These are phyloP conservation scores for Penicillium salamii DNA, from an alignment of 495 filamentous ascomycete genomes.

Conservation along the genomic window DNA sequence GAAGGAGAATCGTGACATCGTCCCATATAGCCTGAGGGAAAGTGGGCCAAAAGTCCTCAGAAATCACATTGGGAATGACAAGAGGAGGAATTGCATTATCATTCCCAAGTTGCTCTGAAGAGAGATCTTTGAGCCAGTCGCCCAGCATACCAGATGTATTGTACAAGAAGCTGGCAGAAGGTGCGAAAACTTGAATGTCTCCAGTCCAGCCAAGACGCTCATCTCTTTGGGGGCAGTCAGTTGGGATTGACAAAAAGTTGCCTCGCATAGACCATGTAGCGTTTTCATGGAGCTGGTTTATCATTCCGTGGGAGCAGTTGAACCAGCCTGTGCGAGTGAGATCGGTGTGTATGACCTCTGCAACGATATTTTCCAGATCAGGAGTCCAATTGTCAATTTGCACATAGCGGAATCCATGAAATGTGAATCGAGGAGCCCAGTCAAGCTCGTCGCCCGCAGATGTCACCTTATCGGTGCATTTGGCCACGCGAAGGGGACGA, in stretches of 20 bases:
- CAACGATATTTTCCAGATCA: slow-evolving; percentile 31
- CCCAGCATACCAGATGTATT: slow-evolving; percentile 47
- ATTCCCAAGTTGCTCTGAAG: slow-evolving; percentile 34
- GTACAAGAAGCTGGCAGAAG: slow-evolving; percentile 51
- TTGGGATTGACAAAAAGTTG: slow-evolving; percentile 54
- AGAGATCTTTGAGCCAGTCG: slow-evolving; percentile 47
- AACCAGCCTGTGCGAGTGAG: slow-evolving; percentile 48
- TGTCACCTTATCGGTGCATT: slow-evolving; percentile 41
- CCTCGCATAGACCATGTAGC: slow-evolving; percentile 53
- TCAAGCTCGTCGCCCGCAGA: slow-evolving; percentile 18
- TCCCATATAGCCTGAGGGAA: slow-evolving; percentile 47
- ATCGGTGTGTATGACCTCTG: slow-evolving; percentile 50
- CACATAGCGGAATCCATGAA: slow-evolving; percentile 56
- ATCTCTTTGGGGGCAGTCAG: slow-evolving; percentile 56
- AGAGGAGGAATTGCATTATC: slow-evolving; percentile 29
- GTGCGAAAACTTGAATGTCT: slow-evolving; percentile 51
- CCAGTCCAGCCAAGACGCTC: slow-evolving; percentile 59
- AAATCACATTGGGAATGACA: slow-evolving; percentile 40
- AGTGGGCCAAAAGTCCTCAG: slow-evolving; percentile 21
- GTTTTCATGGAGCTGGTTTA: slow-evolving; percentile 52
- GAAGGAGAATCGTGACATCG: slow-evolving; percentile 44
- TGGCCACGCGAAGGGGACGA: slow-evolving; percentile 47
- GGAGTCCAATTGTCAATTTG: slow-evolving; percentile 47
- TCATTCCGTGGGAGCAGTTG: slow-evolving; percentile 40
- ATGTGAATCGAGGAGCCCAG: slow-evolving; percentile 45